Evolutionary conservation across 2,329 filamentous ascomycete species (phyloP), one percentile per base, ranked within the genome.

Genomic region (Ophiocordyceps polyrhachis-furcata): DNA sequence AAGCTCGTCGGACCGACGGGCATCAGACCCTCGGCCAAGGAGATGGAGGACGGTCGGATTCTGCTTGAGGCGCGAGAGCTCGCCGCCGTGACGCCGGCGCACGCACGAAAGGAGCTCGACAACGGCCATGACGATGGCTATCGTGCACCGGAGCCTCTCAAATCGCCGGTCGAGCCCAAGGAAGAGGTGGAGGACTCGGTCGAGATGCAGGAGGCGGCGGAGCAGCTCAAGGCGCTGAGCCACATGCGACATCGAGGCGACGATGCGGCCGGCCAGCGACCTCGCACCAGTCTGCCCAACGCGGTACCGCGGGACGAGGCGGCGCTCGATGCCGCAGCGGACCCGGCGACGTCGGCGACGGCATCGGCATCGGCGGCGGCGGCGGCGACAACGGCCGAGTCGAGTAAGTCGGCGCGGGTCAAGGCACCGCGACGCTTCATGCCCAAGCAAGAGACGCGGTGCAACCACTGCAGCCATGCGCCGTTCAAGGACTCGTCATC

Each of bases 401-500:
- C 50, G 43, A 50, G 46, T 23, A 43, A 51, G 14, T 55, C 56
- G 42, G 56, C 56, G 5, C 63, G 63, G 20, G 52, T 61, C 9
- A 73, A 70, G 51, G 61, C 61, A 2, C 56, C 57, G 20, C 60
- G 69, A 31, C 65, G 69, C 41, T 68, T 70, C 12, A 59, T 73
- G 5, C 64, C 66, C 1, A 79, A 77, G 51, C 72, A 75, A 52
- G 76, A 81, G 49, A 76, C 73, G 2, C 67, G 72, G 20, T 81
- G 77, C 55, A 67, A 63, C 17, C 65, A 74, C 44, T 81, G 77
- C 55, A 77, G 69, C 44, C 76, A 80, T 54, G 69, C 72, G 0
- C 76, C 77, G 2, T 81, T 81, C 55, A 80, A 79, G 51, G 77
- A 81, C 54, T 75, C 71, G 0, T 80, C 76, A 0, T 78, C 77